Evolutionary conservation across 306 rosid species (phyloP), one percentile per base, ranked within the genome.

Genomic region (Pyrus pyrifolia): DNA sequence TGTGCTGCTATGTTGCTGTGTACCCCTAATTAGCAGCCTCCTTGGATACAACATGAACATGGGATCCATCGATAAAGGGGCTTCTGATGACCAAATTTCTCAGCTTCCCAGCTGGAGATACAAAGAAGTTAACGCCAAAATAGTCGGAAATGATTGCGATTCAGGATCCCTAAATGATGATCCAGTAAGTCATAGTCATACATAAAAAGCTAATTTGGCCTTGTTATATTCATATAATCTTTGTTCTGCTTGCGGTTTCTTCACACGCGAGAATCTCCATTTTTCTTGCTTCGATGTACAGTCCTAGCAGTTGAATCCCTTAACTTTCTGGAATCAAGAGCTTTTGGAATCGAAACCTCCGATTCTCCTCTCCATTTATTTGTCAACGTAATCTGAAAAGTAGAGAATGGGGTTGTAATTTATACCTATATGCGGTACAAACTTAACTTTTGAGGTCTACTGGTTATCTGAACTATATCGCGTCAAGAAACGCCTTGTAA

Each of bases 21-120:
- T 95, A 75, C 99, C 99, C 44, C 77, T 92, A 13, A 67, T 90
- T 12, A 92, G 93, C 75, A 85, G 53, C 83, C 74, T 90, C 74
- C 90, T 95, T 1, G 99, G 99, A 10, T 95, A 95, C 91, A 95
- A 95, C 90, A 95, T 95, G 91, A 92, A 86, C 83, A 82, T 85
- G 86, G 97, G 87, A 2, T 92, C 93, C 68, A 81, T 89, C 45
- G 84, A 88, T 52, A 87, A 49, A 83, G 97, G 92, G 2, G 97
- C 99, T 38, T 84, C 96, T 5, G 97, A 92, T 52, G 97, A 95
- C 75, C 97, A 92, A 80, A 89, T 95, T 63, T 89, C 93, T 8
- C 86, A 83, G 76, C 90, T 95, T 29, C 92, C 92, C 4, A 85
- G 86, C 82, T 95, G 97, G 99, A 85, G 79, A 76, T 87, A 90